These are phyloP conservation scores for Albizia julibrissin DNA, from an alignment of 306 rosid genomes.

Conservation along the genomic window DNA sequence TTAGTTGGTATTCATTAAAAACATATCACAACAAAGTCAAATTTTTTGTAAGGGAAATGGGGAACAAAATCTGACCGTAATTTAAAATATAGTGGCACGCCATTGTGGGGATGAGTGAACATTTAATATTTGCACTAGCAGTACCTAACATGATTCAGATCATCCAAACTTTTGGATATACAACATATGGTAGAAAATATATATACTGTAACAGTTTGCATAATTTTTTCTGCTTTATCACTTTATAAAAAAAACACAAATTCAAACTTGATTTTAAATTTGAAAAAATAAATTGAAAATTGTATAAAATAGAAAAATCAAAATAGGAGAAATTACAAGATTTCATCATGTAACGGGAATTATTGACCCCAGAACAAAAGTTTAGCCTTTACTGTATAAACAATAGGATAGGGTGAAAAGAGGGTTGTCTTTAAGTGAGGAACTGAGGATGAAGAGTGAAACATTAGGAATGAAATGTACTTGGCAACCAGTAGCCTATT, in stretches of 20 bases:
- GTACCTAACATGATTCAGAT: not conserved
- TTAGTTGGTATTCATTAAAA: too few relatives aligned
- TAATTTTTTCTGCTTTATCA: not conserved
- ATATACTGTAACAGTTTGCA: too few relatives aligned
- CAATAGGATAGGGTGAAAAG: not conserved
- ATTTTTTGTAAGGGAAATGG: not conserved
- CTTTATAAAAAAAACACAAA: too few relatives aligned
- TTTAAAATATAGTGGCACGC: not conserved
- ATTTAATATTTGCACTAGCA: not conserved
- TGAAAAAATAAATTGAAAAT: not conserved
- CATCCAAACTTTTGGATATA: not conserved
- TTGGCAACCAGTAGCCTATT: too few relatives aligned
- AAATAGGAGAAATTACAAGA: not conserved
- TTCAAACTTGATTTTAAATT: not conserved
- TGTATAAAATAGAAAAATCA: not conserved
- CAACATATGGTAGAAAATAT: not conserved
- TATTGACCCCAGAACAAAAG: not conserved
- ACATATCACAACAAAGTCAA: not conserved
- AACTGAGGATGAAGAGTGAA: too few relatives aligned
- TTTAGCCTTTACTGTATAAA: not conserved
- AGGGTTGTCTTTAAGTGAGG: not conserved
- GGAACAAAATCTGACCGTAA: not conserved
- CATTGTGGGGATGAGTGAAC: not conserved
- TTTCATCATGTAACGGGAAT: not conserved
- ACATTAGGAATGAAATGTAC: not conserved